Evolutionary conservation across 2,329 filamentous ascomycete genomes (phyloP).

Genomic region (Lasiodiplodia hormozganensis): DNA sequence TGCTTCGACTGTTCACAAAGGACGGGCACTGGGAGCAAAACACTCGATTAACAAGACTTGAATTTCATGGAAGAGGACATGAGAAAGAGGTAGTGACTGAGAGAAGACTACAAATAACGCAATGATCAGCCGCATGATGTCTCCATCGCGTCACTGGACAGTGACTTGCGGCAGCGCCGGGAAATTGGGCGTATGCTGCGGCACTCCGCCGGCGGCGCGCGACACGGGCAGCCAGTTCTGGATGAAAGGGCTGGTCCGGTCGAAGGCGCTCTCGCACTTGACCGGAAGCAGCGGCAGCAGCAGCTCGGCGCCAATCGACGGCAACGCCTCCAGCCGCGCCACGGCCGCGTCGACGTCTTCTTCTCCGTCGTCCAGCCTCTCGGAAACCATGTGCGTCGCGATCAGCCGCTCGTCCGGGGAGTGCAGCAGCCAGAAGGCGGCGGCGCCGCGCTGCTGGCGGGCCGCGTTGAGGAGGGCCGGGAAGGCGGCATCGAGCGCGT

Average conservation of each 20-base stretch:
- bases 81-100: too few relatives aligned
- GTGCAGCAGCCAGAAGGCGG: neutral
- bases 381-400: neutral
- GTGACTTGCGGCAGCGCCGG: neutral
- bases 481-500: neutral
- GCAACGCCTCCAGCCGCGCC: neutral
- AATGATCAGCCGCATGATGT: too few relatives aligned
- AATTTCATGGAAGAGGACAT: too few relatives aligned
- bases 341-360: neutral
- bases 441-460: neutral
- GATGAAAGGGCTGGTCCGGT: neutral
- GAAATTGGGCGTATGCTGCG: neutral
- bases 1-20: too few relatives aligned
- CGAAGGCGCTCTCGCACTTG: neutral
- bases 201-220: neutral
- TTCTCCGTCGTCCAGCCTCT: neutral
- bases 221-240: conserved; percentile 1
- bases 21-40: too few relatives aligned
- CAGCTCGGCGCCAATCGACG: neutral
- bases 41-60: too few relatives aligned
- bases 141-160: neutral
- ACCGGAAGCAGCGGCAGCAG: neutral
- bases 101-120: too few relatives aligned
- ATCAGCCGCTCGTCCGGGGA: neutral
- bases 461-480: neutral